Base-by-base conservation (phyloP, 805 yeast genomes). In the Candida easanensis region DNA sequence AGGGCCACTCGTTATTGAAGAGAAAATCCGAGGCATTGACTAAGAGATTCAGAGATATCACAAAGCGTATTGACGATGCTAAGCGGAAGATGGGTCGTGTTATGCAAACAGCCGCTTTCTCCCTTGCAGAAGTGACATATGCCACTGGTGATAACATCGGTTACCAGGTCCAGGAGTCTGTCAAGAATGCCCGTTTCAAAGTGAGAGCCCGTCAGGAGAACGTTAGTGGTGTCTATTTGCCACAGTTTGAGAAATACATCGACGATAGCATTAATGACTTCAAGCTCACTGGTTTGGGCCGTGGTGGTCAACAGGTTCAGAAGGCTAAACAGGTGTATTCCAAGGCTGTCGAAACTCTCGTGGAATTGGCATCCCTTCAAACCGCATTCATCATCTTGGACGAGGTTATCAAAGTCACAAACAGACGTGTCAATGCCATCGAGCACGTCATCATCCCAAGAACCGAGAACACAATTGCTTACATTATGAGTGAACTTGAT, bases 281-380 rank as follows among this genome's bases (percentile, higher is more conserved):
- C 74, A 88, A 88, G 65, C 73, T 91, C 79, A 91, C 98, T 5
- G 99, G 99, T 56, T 74, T 91, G 53, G 99, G 99, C 39, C 79
- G 97, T 65, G 99, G 99, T 68, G 98, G 99, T 51, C 98, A 91
- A 68, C 98, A 91, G 64, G 95, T 91, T 42, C 96, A 87, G 66
- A 84, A 84, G 65, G 97, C 98, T 44, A 89, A 90, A 66, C 78
- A 79, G 52, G 96, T 93, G 19, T 93, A 93, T 66, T 83, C 97
- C 28, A 87, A 83, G 59, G 96, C 97, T 13, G 97, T 93, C n/a
- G 98, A 93, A 67, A 89, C 97, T 0, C 75, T 91, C 50, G 97
- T 91, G 25, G 97, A 89, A 62, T 75, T 91, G 54, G 99, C 99
- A 0, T 88, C 97, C 11, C 72, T 93, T 59, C 99, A 91, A 65